Percentiles rank a stretch among this genome's conserved stretches.
These are phyloP conservation scores for Lithospermum erythrorhizon DNA, from an alignment of 257 asterid species.

Conservation along the genomic window DNA sequence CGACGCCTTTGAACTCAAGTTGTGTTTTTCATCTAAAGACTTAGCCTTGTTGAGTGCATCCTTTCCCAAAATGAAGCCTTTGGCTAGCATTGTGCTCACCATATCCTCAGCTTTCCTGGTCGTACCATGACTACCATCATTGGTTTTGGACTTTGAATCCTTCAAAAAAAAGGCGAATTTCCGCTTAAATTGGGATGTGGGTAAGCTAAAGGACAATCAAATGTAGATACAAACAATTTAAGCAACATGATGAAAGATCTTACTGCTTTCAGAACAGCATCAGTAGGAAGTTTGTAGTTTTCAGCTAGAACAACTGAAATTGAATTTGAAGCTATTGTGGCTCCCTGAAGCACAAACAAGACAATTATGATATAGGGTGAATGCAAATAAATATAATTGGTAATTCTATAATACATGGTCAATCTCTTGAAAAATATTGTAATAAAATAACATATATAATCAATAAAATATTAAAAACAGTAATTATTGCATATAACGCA, in stretches of 20 bases:
- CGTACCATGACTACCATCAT: slow-evolving; percentile 15
- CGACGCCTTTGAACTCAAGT: slow-evolving; percentile 31
- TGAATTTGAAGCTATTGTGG: slow-evolving; percentile 22
- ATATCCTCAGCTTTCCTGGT: slow-evolving; percentile 39
- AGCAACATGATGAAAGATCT: background rate
- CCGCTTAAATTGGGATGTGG: background rate
- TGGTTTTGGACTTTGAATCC: slow-evolving; percentile 14
- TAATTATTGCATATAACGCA: too few species aligned
- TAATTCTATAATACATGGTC: background rate
- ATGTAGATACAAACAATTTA: background rate
- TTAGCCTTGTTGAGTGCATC: slow-evolving; percentile 47
- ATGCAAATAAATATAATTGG: background rate
- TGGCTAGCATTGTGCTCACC: slow-evolving; percentile 53
- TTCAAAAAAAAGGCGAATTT: slow-evolving; percentile 2
- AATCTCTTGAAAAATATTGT: too few species aligned
- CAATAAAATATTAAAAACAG: too few species aligned
- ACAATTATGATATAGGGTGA: background rate
- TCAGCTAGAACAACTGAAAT: slow-evolving; percentile 20
- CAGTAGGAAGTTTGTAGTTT: slow-evolving; percentile 37
- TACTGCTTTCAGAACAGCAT: slow-evolving; percentile 27
- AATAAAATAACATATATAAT: too few species aligned
- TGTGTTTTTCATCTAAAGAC: slow-evolving; percentile 45
- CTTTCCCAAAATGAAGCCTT: slow-evolving; percentile 46
- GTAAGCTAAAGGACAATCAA: background rate
- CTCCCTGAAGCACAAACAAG: slow-evolving; percentile 30